Conservation (phyloP, 2,329 filamentous ascomycete genomes). For the Ophiostoma quercus region DNA sequence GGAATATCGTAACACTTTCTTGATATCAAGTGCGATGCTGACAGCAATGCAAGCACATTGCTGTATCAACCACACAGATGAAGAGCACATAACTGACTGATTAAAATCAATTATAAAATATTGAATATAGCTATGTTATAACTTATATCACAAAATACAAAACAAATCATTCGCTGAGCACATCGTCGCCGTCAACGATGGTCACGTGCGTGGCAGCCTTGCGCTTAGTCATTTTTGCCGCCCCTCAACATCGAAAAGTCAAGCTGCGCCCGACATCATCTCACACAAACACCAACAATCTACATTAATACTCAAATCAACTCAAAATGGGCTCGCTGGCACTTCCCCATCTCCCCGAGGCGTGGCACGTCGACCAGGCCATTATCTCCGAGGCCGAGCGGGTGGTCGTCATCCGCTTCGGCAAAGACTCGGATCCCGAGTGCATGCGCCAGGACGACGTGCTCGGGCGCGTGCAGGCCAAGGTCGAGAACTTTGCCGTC, state of each 20-base stretch:
- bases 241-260: slow-evolving; percentile 10
- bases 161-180: not conserved
- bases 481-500: slow-evolving; percentile 86
- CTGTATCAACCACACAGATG: too few species aligned
- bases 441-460: slow-evolving; percentile 78
- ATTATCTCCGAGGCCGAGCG: slow-evolving; percentile 86
- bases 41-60: not conserved
- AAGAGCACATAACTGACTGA: not conserved
- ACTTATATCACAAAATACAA: not conserved
- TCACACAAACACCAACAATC: not conserved
- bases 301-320: not conserved
- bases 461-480: slow-evolving; percentile 87
- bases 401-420: slow-evolving; percentile 89
- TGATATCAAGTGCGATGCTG: not conserved
- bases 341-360: slow-evolving; percentile 10
- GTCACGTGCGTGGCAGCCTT: slow-evolving; percentile 1
- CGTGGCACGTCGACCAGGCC: slow-evolving; percentile 95
- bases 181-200: not conserved
- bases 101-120: not conserved
- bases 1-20: not conserved
- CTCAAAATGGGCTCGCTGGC: slow-evolving; percentile 13
- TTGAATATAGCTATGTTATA: too few species aligned
- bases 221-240: not conserved
- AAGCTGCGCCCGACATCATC: not conserved
- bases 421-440: slow-evolving; percentile 77